Percentiles rank a stretch among this genome's conserved stretches.
These are phyloP conservation scores for Fomitopsis schrenkii DNA, from an alignment of 1,284 basidiomycete species.

Conservation along the genomic window DNA sequence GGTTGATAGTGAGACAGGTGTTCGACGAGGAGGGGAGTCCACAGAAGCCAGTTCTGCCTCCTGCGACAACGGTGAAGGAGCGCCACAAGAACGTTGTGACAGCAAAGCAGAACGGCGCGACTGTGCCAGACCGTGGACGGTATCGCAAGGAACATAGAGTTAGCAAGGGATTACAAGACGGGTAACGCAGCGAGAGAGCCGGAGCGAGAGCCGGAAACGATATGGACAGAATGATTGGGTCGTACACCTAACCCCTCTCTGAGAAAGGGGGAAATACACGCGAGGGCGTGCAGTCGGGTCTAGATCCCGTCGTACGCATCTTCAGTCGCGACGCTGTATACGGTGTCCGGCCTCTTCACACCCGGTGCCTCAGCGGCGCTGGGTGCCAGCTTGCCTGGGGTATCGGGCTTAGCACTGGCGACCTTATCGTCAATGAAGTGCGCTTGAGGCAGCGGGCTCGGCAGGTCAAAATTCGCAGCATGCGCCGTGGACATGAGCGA, in stretches of 20 bases:
- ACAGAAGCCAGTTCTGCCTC: slow-evolving; percentile 28
- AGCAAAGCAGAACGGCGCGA: slow-evolving; percentile 8
- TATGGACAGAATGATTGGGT: neutral
- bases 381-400: neutral
- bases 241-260: neutral
- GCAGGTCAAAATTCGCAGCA: slow-evolving; percentile 16
- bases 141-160: neutral
- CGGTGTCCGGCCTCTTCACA: slow-evolving; percentile 34
- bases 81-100: slow-evolving; percentile 11
- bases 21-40: slow-evolving; percentile 12
- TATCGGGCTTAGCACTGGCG: neutral
- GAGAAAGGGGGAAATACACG: slow-evolving; percentile 4
- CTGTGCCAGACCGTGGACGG: neutral
- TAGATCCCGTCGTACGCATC: slow-evolving; percentile 66
- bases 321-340: slow-evolving; percentile 55
- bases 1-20: neutral
- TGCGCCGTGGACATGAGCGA: slow-evolving; percentile 13
- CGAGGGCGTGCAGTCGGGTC: slow-evolving; percentile 16
- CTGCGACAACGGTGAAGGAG: slow-evolving; percentile 8
- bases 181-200: neutral
- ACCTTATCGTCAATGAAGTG: slow-evolving; percentile 12
- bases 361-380: neutral
- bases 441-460: slow-evolving; percentile 19
- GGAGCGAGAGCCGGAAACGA: neutral
- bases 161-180: slow-evolving; percentile 12